Evolutionary conservation across 1,284 basidiomycete species (phyloP), one percentile per base, ranked within the genome.

Genomic region (Neolentinus lepideus): DNA sequence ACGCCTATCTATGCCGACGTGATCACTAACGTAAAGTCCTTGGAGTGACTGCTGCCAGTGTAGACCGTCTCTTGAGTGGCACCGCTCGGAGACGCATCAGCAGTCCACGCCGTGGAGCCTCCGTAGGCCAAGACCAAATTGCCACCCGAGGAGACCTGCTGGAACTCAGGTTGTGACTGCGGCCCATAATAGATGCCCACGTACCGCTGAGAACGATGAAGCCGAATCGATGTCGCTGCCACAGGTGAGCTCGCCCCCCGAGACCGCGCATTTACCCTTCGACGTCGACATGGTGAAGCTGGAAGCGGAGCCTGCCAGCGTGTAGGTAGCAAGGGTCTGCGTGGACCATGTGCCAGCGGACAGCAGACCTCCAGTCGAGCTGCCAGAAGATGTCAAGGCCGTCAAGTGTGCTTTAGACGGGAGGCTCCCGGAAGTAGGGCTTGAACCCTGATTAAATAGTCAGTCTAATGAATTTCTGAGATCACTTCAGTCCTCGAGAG

Each of bases 71-170:
- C 74, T 55, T 80, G 79, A 0, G 71, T 73, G 11, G 64, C 65
- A 11, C 82, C 82, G 63, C 79, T 83, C n/a, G 82, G 82, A 46
- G 71, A 66, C 2, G 71, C 73, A 58, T 75, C 75, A 59, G 78
- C 81, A 21, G 75, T 73, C 66, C 78, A 85, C 8, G 69, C 60
- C 12, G 80, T 79, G 14, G 78, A 79, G 14, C 80, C 81, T 1
- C 68, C 66, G 56, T 73, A 79, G 6, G 79, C 76, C 27, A 85
- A 68, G 3, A 83, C 70, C 27, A 82, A 61, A 52, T 68, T 67
- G 43, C 74, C 62, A 1, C 79, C 79, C 22, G 79, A 81, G 51
- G 71, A 63, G 11, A 78, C 74, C 77, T 81, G 57, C 25, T 31
- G 46, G 14, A 36, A 35, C n/a, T 21, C 12, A 31, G 12, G 10